Evolutionary conservation across 2,329 filamentous ascomycete genomes (phyloP).

Genomic region (Coccinonectria pachysandricola): DNA sequence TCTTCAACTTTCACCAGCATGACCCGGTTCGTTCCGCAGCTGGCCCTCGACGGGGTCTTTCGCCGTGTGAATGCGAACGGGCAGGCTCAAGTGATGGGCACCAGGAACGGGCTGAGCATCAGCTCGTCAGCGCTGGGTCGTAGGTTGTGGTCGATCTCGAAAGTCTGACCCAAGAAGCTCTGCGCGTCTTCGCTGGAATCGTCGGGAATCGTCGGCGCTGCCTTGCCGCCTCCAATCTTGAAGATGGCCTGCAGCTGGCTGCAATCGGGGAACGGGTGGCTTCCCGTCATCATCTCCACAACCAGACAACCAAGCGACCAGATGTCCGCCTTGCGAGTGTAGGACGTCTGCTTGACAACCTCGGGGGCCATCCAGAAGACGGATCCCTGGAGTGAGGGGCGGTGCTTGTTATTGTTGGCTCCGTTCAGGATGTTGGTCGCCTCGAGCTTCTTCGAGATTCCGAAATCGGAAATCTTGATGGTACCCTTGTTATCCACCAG

Average conservation of each 20-base stretch:
- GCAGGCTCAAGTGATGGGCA: slow-evolving; percentile 47
- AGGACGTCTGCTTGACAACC: slow-evolving; percentile 94
- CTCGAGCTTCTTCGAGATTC: slow-evolving; percentile 96
- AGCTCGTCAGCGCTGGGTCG: slow-evolving; percentile 87
- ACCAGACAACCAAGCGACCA: slow-evolving; percentile 96
- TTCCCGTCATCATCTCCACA: slow-evolving; percentile 98
- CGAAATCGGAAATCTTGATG: slow-evolving; percentile 98
- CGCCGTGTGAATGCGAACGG: no score
- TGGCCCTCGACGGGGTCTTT: no score
- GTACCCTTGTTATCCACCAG: slow-evolving; percentile 98
- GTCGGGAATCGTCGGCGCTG: slow-evolving; percentile 80
- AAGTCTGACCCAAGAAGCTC: slow-evolving; percentile 76
- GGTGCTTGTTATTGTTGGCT: slow-evolving; percentile 56
- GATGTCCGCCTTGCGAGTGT: slow-evolving; percentile 97
- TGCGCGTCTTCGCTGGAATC: slow-evolving; percentile 75
- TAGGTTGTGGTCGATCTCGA: slow-evolving; percentile 91
- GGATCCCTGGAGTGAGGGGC: slow-evolving; percentile 81
- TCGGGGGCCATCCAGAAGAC: slow-evolving; percentile 99
- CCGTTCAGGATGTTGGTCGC: slow-evolving; percentile 71
- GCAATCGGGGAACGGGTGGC: slow-evolving; percentile 92
- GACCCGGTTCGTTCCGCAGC: no score
- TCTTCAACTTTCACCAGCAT: no score
- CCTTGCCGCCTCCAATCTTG: slow-evolving; percentile 86
- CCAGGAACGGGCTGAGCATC: slow-evolving; percentile 72
- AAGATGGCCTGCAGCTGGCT: slow-evolving; percentile 97